Evolutionary conservation across 768 basidiomycete genomes (phyloP), one percentile per base, ranked within the genome.

Genomic region (Boletales sp.): DNA sequence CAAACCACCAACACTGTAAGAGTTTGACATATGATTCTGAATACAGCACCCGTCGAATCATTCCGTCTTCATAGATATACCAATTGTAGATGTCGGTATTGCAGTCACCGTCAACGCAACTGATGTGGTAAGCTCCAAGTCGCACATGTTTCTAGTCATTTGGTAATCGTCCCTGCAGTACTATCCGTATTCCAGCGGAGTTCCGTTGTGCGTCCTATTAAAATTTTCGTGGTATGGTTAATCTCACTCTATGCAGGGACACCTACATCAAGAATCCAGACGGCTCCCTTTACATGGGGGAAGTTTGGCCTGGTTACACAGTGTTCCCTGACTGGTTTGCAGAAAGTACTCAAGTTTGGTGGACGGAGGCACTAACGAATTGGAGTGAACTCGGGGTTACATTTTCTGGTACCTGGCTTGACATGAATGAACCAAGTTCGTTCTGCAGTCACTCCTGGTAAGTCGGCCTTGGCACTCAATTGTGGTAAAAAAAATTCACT

Each of bases 231-330:
- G 25, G 18, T 11, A 39, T 49, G 1, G 30, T 44, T 12, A 15
- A 40, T 17, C 40, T 46, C 17, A 55, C 17, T 10, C 3, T 44
- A 2, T 33, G 19, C 51, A 86, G 84, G n/a, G 76, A 80, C 43
- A 76, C 82, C 0, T 90, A 83, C 65, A 78, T 91, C 44, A 87
- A 81, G 57, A 89, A 90, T 62, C 83, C 83, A 0, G 83, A 90
- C 58, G 83, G 82, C 0, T 76, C 82, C 36, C 77, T 83, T 57
- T 90, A 86, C 63, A 61, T 87, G 2, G 89, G 89, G 11, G 75
- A 83, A 60, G 87, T 88, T 12, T 90, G 85, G 87, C 86, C 87
- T 14, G 86, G 87, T 19, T 83, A 80, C 65, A 83, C 84, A 8
- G 85, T 82, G 6, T 84, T 80, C 63, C 81, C 82, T 0, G 83